Evolutionary conservation across 768 basidiomycete species (phyloP).

Genomic region (Kondoa subrosea): DNA sequence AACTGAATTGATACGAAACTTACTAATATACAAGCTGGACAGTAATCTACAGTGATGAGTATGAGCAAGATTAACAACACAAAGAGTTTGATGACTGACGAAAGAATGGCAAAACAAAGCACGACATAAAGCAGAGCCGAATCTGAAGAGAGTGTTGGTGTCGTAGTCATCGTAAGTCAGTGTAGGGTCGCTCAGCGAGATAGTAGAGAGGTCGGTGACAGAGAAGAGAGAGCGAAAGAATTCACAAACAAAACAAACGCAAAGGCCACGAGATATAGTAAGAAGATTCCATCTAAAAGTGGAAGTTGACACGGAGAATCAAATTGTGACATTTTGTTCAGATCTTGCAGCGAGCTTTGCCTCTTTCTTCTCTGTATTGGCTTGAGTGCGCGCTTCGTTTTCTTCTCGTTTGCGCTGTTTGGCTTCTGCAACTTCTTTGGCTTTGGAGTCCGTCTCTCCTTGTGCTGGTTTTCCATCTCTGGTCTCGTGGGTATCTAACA

Average conservation of each 20-base stretch:
- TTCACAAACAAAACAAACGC: no score
- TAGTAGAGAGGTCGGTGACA: no score
- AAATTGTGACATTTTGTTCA: background rate
- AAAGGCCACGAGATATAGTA: no score
- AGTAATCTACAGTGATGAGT: background rate
- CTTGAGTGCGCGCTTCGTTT: background rate
- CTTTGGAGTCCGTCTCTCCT: background rate
- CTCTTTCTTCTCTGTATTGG: background rate
- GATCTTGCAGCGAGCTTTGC: background rate
- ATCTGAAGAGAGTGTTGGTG: background rate
- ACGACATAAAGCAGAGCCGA: background rate
- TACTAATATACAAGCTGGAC: background rate
- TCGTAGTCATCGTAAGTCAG: background rate
- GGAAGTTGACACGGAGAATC: background rate
- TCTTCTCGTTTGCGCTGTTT: background rate
- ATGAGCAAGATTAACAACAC: background rate
- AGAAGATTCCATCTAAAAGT: no score
- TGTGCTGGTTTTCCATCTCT: background rate
- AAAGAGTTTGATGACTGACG: background rate
- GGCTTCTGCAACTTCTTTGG: background rate
- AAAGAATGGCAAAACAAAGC: background rate
- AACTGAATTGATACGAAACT: background rate
- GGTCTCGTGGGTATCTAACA: background rate
- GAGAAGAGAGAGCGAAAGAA: no score
- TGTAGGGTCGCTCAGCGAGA: background rate